Evolutionary conservation across 2,329 filamentous ascomycete species (phyloP).

Genomic region (Pleoardoris graminearum): DNA sequence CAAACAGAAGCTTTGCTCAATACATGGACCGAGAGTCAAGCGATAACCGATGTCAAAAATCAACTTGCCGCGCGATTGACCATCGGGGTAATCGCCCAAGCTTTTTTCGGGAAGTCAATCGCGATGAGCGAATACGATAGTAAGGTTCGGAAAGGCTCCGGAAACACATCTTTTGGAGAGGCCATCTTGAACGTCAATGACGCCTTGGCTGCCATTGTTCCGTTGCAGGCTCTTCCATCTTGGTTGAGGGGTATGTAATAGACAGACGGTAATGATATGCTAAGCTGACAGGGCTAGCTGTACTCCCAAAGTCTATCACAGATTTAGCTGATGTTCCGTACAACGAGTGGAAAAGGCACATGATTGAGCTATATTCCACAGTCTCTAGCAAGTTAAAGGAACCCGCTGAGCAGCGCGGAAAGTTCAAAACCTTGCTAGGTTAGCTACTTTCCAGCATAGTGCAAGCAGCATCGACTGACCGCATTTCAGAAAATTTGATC

Average conservation of each 20-base stretch:
- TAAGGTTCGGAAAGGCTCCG: neutral
- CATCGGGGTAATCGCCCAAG: neutral
- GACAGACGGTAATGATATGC: neutral
- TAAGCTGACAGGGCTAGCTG: neutral
- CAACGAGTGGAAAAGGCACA: slow-evolving; percentile 10
- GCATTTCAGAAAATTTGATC: neutral
- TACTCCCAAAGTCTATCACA: neutral
- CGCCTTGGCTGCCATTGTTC: neutral
- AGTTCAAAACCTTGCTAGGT: neutral
- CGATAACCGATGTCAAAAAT: neutral
- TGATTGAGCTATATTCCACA: slow-evolving; percentile 8
- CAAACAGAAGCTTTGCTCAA: neutral
- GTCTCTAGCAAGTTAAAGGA: neutral
- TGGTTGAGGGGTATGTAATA: neutral
- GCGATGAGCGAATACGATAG: neutral
- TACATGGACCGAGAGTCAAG: neutral
- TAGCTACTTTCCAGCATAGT: neutral
- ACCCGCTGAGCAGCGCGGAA: neutral
- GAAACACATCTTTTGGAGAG: neutral
- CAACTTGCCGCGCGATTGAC: neutral
- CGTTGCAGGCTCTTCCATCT: neutral
- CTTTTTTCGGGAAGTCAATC: neutral
- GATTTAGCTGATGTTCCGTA: slow-evolving; percentile 6
- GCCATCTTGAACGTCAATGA: neutral
- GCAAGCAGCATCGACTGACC: neutral